These are phyloP conservation scores for Zymoseptoria pseudotritici DNA, from an alignment of 2,329 filamentous ascomycete species.

Conservation along the genomic window DNA sequence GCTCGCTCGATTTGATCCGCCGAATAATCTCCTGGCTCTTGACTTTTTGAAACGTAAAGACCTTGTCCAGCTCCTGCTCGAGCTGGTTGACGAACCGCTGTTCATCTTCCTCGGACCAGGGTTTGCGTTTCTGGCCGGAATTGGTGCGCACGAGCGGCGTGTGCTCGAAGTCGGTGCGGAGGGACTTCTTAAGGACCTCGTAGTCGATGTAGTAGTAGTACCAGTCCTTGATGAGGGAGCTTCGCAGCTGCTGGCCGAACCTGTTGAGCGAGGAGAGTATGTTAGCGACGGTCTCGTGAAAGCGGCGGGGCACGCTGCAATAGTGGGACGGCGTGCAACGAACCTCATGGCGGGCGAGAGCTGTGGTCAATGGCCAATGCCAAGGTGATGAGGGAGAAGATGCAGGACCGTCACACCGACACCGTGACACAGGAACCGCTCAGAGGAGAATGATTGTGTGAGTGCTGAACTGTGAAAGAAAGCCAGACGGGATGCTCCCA, in stretches of 20 bases:
- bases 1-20: conserved; percentile 78
- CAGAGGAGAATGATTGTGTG: neutral
- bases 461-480: neutral
- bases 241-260: conserved; percentile 95
- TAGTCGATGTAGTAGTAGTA: conserved; percentile 99
- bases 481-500: neutral
- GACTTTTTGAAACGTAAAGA: conserved; percentile 94
- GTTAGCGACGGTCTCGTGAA: neutral
- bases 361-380: neutral
- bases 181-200: conserved; percentile 79
- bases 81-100: conserved; percentile 77
- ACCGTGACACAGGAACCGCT: neutral
- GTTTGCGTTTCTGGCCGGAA: conserved; percentile 33
- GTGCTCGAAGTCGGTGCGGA: conserved; percentile 64
- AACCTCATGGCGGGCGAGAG: neutral
- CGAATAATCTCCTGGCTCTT: conserved; percentile 94
- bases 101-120: conserved; percentile 90
- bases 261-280: conserved; percentile 31
- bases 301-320: neutral
- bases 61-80: conserved; percentile 90
- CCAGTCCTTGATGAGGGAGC: conserved; percentile 93
- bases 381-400: neutral
- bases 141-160: conserved; percentile 37
- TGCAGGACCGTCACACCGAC: neutral
- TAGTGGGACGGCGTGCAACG: neutral